These are phyloP conservation scores for Neopestalotiopsis rosae DNA, from an alignment of 2,329 filamentous ascomycete genomes.

Conservation along the genomic window DNA sequence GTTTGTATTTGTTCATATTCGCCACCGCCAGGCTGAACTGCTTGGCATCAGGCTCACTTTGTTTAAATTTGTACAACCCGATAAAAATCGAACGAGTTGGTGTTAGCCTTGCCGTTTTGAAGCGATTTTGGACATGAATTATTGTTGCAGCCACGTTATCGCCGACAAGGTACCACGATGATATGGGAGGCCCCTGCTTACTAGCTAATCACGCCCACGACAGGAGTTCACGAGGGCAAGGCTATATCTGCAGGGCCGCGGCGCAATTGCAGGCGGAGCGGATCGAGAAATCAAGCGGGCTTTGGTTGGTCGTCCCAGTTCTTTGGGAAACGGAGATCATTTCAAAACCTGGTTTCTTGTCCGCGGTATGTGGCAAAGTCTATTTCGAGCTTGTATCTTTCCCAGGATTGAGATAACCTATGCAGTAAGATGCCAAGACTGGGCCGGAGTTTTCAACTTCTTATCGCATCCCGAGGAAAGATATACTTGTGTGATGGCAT, in stretches of 20 bases:
- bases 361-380: background rate
- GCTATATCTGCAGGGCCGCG: background rate
- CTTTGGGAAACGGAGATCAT: background rate
- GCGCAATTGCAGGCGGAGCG: background rate
- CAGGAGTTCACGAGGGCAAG: background rate
- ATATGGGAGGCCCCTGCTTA: background rate
- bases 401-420: background rate
- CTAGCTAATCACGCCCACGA: background rate
- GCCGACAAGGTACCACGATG: too few species aligned
- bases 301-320: background rate
- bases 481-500: background rate
- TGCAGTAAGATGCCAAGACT: slow-evolving; percentile 1
- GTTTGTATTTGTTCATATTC: background rate
- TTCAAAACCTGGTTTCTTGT: background rate
- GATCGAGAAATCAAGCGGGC: background rate
- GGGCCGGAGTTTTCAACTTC: background rate
- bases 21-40: background rate
- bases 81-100: background rate
- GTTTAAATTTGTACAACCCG: background rate
- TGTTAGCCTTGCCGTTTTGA: background rate
- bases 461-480: background rate
- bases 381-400: background rate
- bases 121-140: background rate
- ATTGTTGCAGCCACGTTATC: background rate
- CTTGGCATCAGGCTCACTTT: background rate